Evolutionary conservation across 805 yeast genomes (phyloP).

Genomic region (Wickerhamiella parazyma): DNA sequence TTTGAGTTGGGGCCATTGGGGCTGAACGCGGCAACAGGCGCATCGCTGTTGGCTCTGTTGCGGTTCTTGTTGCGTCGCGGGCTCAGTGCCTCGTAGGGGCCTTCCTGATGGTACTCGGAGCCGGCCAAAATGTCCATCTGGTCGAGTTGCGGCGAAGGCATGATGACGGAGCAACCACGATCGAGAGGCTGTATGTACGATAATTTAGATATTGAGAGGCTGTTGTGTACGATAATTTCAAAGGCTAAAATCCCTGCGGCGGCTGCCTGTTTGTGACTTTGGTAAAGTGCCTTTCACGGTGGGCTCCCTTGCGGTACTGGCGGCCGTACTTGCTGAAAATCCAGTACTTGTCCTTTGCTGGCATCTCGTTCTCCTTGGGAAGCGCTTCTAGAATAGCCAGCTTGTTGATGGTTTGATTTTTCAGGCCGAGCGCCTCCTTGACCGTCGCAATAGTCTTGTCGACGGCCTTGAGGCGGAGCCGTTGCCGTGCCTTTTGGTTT

Average conservation of each 20-base stretch:
- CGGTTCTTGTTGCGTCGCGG: conserved; percentile 75
- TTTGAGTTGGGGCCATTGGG: conserved; percentile 81
- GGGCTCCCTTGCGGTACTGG: conserved; percentile 79
- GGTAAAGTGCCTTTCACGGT: conserved; percentile 75
- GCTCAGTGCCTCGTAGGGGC: conserved; percentile 96
- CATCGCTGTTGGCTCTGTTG: conserved; percentile 31
- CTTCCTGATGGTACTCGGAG: conserved; percentile 96
- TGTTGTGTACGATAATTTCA: not conserved
- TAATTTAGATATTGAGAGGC: not conserved
- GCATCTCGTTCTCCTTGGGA: conserved; percentile 76
- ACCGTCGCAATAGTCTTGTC: conserved; percentile 64
- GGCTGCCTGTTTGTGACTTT: conserved; percentile 65
- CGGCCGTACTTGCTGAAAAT: conserved; percentile 61
- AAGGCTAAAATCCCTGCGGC: conserved; percentile 48
- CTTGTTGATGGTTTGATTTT: conserved; percentile 26
- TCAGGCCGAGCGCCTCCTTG: conserved; percentile 33
- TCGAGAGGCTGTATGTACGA: not conserved
- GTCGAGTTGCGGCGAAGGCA: conserved; percentile 37
- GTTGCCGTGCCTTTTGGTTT: conserved; percentile 70
- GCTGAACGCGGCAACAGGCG: conserved; percentile 96
- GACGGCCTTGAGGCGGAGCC: conserved; percentile 69
- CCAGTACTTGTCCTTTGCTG: conserved; percentile 71
- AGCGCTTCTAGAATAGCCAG: conserved; percentile 32
- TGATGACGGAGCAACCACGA: not conserved
- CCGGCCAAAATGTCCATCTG: conserved; percentile 74